Base-by-base conservation (phyloP, 768 basidiomycete genomes). In the Lentinus brumalis region DNA sequence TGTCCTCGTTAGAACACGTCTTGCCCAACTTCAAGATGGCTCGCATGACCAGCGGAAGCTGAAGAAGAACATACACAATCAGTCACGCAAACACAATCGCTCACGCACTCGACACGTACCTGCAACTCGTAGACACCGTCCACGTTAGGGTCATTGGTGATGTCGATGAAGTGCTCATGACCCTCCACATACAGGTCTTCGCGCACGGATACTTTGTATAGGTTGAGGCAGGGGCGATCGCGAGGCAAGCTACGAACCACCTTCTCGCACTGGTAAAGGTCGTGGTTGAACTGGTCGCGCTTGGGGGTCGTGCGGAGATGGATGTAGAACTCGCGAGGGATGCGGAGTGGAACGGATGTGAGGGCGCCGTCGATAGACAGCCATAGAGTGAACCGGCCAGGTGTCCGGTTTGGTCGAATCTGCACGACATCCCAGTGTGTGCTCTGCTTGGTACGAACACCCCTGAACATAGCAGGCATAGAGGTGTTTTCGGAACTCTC, bases 51-150 rank as follows among this genome's bases (percentile, higher is more conserved):
- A 96, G 82, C 8, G 97, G 93, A 15, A 98, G 81, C 94, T 95
- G 60, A 26, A 44, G 5, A 3, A 29, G 14, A 50, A 26, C 21
- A 26, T 26, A 26, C 21, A 26, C 21, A 26, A 26, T 26, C 21
- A 26, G 21, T 26, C 16, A 16, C 21, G 4, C 1, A 5, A 5
- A 40, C 3, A 7, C n/a, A 14, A 10, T 21, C 46, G 30, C 9
- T 10, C 18, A 26, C 21, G 21, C 21, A 26, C 21, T 26, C 2
- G 21, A 12, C 12, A 46, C 79, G 45, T 64, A 94, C 93, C 83
- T 98, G 95, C 18, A 89, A 81, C 75, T 99, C 97, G 68, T 89
- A 99, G 4, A 97, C 91, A 1, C 94, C 94, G 67, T 98, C 94
- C 9, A 98, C 93, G 69, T 92, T 94, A 0, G 96, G 92, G 68